Conservation (phyloP, 345 rosid species). For the Physaria fendleri region DNA sequence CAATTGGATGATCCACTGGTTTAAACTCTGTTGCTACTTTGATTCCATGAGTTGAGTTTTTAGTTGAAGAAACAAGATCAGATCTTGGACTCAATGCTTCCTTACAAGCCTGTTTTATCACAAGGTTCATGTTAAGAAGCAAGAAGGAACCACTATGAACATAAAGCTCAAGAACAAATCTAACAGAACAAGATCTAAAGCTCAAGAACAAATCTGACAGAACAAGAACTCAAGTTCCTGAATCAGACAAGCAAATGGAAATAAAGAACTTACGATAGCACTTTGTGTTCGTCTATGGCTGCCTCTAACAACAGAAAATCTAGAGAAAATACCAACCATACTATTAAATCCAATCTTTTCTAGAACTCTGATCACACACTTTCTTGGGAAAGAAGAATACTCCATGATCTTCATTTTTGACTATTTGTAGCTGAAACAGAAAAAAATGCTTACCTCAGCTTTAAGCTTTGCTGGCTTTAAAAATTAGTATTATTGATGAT, state of each 20-base stretch:
- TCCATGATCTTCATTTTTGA: conserved; percentile 1
- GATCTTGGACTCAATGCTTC: conserved; percentile 51
- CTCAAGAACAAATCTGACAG: too few relatives aligned
- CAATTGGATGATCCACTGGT: conserved; percentile 83
- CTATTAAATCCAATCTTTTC: neutral
- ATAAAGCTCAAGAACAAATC: neutral
- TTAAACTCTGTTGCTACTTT: conserved; percentile 75
- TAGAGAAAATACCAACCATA: conserved; percentile 93
- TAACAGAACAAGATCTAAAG: conserved; percentile 5
- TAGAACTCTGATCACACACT: neutral
- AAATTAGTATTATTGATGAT: too few relatives aligned
- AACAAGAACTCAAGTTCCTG: neutral
- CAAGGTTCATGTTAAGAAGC: conserved; percentile 1
- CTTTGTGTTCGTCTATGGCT: conserved; percentile 75
- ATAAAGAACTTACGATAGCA: conserved; percentile 52
- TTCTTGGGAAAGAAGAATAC: conserved; percentile 11
- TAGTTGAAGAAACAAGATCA: conserved; percentile 26
- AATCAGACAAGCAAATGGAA: neutral
- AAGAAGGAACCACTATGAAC: neutral
- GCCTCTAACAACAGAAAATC: conserved; percentile 57
- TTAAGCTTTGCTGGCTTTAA: too few relatives aligned
- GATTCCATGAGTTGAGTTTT: conserved; percentile 61
- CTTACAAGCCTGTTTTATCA: conserved; percentile 56
- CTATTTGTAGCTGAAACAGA: neutral
- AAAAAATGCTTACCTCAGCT: too few relatives aligned